phyloP scores from a whole-genome alignment of 768 basidiomycete genomes.

The Leccinum incarnatum region DNA sequence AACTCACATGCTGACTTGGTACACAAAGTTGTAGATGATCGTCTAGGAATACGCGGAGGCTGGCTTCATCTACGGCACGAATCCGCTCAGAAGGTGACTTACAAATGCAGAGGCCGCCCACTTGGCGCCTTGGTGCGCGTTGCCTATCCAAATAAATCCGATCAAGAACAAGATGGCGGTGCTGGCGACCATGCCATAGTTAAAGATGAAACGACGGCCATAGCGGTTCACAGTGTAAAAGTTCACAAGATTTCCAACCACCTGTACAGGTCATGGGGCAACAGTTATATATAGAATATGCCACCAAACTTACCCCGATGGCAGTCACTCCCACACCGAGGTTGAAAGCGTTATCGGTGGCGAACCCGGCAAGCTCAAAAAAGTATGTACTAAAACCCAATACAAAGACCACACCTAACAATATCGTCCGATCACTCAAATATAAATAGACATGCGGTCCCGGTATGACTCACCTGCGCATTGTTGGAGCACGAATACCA shows the following conservation, averaged over 20 bases:
- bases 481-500: conserved; percentile 32
- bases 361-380: conserved; percentile 36
- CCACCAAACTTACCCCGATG: conserved; percentile 18
- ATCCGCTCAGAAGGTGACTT: background rate
- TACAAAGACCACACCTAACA: conserved; percentile 26
- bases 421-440: background rate
- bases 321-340: conserved; percentile 30
- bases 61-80: background rate
- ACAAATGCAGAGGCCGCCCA: conserved; percentile 26
- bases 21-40: conserved; percentile 32
- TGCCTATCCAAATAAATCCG: conserved; percentile 28
- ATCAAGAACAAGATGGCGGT: conserved; percentile 25
- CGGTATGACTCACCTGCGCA: conserved; percentile 13
- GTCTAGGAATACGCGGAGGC: conserved; percentile 10
- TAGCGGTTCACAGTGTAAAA: background rate
- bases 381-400: conserved; percentile 34
- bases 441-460: background rate
- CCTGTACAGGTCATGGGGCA: conserved; percentile 5
- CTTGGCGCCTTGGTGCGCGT: conserved; percentile 11
- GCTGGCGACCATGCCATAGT: conserved; percentile 18
- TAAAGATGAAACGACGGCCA: background rate
- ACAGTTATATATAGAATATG: background rate
- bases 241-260: conserved; percentile 20
- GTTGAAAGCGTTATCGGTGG: conserved; percentile 28
- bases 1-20: conserved; percentile 27